Evolutionary conservation across 73 alveolate genomes (phyloP), one percentile per base, ranked within the genome.

Genomic region (Paramecium octaurelia): DNA sequence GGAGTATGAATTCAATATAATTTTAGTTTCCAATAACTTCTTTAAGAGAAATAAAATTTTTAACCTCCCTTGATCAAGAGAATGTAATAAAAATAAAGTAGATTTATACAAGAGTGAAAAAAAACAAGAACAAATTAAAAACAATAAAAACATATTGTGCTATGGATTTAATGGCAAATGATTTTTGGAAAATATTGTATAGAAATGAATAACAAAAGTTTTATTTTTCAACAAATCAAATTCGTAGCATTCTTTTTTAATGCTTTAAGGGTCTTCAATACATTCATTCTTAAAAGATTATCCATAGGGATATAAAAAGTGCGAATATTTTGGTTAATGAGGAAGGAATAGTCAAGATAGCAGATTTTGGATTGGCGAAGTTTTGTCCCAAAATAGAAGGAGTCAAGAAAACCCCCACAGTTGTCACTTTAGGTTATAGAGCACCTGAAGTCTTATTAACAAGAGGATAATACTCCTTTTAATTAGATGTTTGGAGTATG

Each of bases 341-440:
- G 18, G 92, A 93, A 64, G 95, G 95, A 3, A 83, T 68, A 24
- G 94, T 95, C 11, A 96, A 96, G 94, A 88, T 96, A 92, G 96
- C 99, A 11, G 99, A 96, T 94, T 96, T 96, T 96, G 99, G 99
- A 14, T 94, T 96, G 54, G 97, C 99, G 21, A 93, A 97, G 58
- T 90, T 73, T 58, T 64, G 69, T 40, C 85, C 86, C 46, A 46
- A 89, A 35, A 86, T 86, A 8, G 87, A 80, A 10, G 92, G 91
- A 57, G 42, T 42, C 7, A 85, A 91, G 21, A 94, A 93, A 50
- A 96, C 99, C 12, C 96, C 95, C 24, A 90, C 86, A 64, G 99
- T 96, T 2, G 98, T 96, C 6, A 96, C 99, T 20, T 88, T 96
- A 58, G 94, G 98, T 96, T 96, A 96, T 70, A 73, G 99, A 92